Evolutionary conservation across 1,139 yeast species (phyloP).

Genomic region (Trichomonascaceae sp.): DNA sequence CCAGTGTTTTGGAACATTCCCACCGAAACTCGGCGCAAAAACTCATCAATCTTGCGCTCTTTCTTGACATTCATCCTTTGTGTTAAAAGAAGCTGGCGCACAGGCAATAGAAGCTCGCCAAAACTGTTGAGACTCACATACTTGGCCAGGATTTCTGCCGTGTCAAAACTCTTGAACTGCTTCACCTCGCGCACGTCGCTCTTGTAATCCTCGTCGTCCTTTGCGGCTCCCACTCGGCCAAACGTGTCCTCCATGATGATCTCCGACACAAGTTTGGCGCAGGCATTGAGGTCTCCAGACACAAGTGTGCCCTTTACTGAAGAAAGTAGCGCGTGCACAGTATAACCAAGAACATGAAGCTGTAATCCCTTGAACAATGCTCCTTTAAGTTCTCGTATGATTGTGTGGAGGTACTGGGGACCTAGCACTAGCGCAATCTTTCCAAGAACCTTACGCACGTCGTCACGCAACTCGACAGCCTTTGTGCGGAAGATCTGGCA

Average conservation of each 20-base stretch:
- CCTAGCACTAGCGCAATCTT: constrained; percentile 56
- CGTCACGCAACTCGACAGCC: constrained; percentile 80
- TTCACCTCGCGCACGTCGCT: constrained; percentile 86
- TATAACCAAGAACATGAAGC: constrained; percentile 81
- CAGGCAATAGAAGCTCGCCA: constrained; percentile 52
- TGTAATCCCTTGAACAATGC: constrained; percentile 88
- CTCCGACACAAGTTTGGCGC: constrained; percentile 47
- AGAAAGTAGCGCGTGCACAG: constrained; percentile 61
- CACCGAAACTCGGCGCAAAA: constrained; percentile 58
- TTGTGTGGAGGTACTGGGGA: constrained; percentile 56
- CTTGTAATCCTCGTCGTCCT: constrained; percentile 85
- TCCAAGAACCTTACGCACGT: constrained; percentile 65
- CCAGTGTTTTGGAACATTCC: constrained; percentile 63
- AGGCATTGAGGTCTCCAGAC: constrained; percentile 69
- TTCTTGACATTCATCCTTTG: constrained; percentile 57
- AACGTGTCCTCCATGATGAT: constrained; percentile 85
- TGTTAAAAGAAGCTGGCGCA: constrained; percentile 44
- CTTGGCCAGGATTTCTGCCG: constrained; percentile 64
- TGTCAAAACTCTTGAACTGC: constrained; percentile 76
- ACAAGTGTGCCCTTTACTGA: constrained; percentile 35
- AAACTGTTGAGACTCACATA: constrained; percentile 52
- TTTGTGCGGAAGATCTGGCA: constrained; percentile 83
- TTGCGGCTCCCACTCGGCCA: constrained; percentile 88
- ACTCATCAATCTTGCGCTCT: constrained; percentile 67
- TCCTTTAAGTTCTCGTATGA: constrained; percentile 61